Evolutionary conservation across 768 basidiomycete genomes (phyloP).

Genomic region (Gloeostereum incarnatum): DNA sequence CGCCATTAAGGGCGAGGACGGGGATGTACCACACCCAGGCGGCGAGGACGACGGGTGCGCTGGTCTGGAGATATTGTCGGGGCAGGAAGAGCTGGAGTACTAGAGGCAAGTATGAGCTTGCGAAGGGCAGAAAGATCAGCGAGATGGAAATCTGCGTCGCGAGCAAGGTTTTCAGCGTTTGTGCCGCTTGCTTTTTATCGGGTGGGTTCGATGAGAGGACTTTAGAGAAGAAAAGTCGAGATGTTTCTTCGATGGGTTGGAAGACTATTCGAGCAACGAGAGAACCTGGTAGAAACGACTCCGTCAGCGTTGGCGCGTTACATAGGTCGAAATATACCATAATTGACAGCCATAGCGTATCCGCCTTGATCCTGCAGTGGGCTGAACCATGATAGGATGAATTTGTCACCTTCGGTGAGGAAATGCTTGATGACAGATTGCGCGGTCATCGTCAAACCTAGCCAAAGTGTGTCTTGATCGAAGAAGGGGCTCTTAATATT

Average conservation of each 20-base stretch:
- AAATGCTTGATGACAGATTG: conserved; percentile 93
- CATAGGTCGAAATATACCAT: conserved; percentile 45
- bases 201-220: conserved; percentile 18
- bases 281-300: no score
- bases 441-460: conserved; percentile 77
- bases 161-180: conserved; percentile 48
- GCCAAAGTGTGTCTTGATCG: conserved; percentile 35
- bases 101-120: conserved; percentile 65
- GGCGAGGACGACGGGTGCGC: conserved; percentile 67
- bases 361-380: conserved; percentile 85
- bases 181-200: conserved; percentile 13
- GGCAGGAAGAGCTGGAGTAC: conserved; percentile 66
- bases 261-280: conserved; percentile 87
- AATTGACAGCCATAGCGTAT: conserved; percentile 93
- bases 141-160: conserved; percentile 59
- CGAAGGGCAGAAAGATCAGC: conserved; percentile 65
- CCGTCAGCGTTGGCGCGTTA: background rate
- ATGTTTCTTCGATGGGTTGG: conserved; percentile 92
- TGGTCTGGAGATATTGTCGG: conserved; percentile 57
- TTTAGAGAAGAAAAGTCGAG: conserved; percentile 84
- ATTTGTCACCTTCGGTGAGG: conserved; percentile 91
- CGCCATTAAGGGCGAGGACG: conserved; percentile 81
- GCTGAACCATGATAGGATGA: conserved; percentile 79
- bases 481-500: conserved; percentile 25
- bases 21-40: conserved; percentile 90